Percentiles rank a stretch among this genome's conserved stretches.
These are phyloP conservation scores for Ophiostoma angusticollis DNA, from an alignment of 2,329 filamentous ascomycete species.

Conservation along the genomic window DNA sequence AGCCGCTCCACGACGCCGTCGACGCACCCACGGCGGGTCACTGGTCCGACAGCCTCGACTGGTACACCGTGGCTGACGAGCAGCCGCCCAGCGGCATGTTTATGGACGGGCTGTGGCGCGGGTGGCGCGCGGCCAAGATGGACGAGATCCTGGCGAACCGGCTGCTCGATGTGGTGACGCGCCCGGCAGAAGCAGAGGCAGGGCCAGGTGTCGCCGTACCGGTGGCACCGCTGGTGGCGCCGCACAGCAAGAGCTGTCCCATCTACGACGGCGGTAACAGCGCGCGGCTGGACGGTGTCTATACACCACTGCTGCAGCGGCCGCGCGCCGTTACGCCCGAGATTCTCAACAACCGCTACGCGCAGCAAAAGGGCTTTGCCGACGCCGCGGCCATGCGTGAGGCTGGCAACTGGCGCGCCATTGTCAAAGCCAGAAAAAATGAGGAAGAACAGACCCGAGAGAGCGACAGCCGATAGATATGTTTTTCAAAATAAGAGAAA, in stretches of 20 bases:
- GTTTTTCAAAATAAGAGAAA: too few species aligned
- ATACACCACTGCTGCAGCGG: conserved; percentile 42
- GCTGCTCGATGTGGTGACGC: conserved; percentile 51
- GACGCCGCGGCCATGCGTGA: conserved; percentile 35
- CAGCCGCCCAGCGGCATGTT: conserved; percentile 41
- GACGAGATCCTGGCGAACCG: conserved; percentile 73
- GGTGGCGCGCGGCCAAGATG: conserved; percentile 76
- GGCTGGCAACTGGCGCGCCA: conserved; percentile 23
- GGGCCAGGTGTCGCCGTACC: not conserved
- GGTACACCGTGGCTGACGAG: conserved; percentile 68
- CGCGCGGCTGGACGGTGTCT: conserved; percentile 37
- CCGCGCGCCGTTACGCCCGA: conserved; percentile 34
- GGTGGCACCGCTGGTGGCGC: conserved; percentile 30
- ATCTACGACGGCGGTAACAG: conserved; percentile 45
- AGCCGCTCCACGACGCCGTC: not conserved
- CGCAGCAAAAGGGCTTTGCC: conserved; percentile 46
- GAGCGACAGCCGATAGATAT: not conserved
- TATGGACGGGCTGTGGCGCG: conserved; percentile 64
- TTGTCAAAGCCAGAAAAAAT: conserved; percentile 18
- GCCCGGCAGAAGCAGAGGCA: too few species aligned
- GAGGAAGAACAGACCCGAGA: not conserved
- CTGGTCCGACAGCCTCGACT: conserved; percentile 52
- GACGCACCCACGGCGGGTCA: conserved; percentile 20
- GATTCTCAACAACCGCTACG: conserved; percentile 48
- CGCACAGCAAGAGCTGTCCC: conserved; percentile 18